Evolutionary conservation across 1,139 yeast genomes (phyloP).

Genomic region (Geotrichum carabidarum): DNA sequence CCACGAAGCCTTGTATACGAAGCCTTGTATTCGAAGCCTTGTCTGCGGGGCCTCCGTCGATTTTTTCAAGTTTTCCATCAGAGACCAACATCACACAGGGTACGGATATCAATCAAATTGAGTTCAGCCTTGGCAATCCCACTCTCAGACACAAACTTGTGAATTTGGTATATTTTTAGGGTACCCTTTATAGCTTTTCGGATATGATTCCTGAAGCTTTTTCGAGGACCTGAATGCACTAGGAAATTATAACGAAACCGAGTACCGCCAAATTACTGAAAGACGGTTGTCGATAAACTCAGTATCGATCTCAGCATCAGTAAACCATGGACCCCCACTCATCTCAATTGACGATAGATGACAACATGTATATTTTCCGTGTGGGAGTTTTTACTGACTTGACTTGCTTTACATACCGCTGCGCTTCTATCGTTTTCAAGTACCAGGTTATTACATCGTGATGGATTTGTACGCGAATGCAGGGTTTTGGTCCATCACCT

Average conservation of each 20-base stretch:
- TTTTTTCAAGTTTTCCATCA: constrained; percentile 77
- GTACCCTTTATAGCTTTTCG: constrained; percentile 55
- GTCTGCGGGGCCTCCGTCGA: constrained; percentile 43
- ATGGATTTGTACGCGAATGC: constrained; percentile 85
- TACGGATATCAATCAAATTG: constrained; percentile 64
- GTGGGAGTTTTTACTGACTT: constrained; percentile 95
- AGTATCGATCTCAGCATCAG: constrained; percentile 89
- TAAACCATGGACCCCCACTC: constrained; percentile 99
- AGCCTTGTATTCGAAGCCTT: constrained; percentile 44
- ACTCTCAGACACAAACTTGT: constrained; percentile 66
- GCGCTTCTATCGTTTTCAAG: constrained; percentile 74
- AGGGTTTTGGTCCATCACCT: constrained; percentile 93
- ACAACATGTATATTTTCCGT: constrained; percentile 90
- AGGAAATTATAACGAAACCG: constrained; percentile 73
- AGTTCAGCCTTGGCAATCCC: constrained; percentile 81
- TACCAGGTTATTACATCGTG: constrained; percentile 87
- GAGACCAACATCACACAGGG: constrained; percentile 85
- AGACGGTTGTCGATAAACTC: constrained; percentile 84
- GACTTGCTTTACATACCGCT: constrained; percentile 80
- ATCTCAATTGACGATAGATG: constrained; percentile 81
- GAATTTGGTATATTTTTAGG: constrained; percentile 68
- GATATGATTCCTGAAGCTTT: constrained; percentile 40
- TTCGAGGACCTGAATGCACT: constrained; percentile 21
- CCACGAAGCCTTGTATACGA: constrained; percentile 34
- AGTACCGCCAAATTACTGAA: constrained; percentile 82